A percentile compares a stretch with the other conserved stretches of the same genome.
Evolutionary conservation across 805 yeast genomes (phyloP).

Genomic region (Scheffersomyces amazonensis): DNA sequence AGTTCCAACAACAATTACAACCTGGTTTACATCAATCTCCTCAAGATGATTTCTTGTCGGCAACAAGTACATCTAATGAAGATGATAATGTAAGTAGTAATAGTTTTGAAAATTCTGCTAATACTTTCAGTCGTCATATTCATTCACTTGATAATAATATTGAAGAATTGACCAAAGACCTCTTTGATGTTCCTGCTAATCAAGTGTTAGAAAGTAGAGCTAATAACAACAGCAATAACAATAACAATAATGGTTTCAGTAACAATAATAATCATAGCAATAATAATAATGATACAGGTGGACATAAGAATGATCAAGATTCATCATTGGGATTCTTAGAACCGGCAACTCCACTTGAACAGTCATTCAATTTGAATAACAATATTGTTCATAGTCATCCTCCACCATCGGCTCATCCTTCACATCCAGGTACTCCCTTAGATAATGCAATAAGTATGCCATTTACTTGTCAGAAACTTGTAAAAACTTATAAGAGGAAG

Average conservation of each 20-base stretch:
- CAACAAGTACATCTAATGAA: not conserved
- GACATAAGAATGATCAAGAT: not conserved
- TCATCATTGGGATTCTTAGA: too few relatives aligned
- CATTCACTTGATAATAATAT: conserved; percentile 1
- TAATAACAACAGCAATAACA: not conserved
- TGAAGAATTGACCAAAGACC: not conserved
- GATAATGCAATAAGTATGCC: conserved; percentile 17
- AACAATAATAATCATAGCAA: not conserved
- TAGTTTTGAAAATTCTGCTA: conserved; percentile 2
- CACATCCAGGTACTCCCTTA: conserved; percentile 10
- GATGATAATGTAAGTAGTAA: conserved; percentile 2
- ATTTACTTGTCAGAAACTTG: conserved; percentile 10
- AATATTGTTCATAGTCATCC: conserved; percentile 1
- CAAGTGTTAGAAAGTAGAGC: not conserved
- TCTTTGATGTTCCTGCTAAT: not conserved
- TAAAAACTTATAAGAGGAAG: conserved; percentile 6
- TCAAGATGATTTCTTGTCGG: not conserved
- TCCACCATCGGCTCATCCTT: not conserved
- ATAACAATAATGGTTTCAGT: not conserved
- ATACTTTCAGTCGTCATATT: conserved; percentile 1
- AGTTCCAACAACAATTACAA: not conserved
- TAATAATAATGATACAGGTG: too few relatives aligned
- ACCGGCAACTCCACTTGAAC: too few relatives aligned
- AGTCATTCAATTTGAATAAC: conserved; percentile 1
- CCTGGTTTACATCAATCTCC: not conserved